Evolutionary conservation across 1,139 yeast species (phyloP), one percentile per base, ranked within the genome.

Genomic region (Groenewaldozyma auringiensis): DNA sequence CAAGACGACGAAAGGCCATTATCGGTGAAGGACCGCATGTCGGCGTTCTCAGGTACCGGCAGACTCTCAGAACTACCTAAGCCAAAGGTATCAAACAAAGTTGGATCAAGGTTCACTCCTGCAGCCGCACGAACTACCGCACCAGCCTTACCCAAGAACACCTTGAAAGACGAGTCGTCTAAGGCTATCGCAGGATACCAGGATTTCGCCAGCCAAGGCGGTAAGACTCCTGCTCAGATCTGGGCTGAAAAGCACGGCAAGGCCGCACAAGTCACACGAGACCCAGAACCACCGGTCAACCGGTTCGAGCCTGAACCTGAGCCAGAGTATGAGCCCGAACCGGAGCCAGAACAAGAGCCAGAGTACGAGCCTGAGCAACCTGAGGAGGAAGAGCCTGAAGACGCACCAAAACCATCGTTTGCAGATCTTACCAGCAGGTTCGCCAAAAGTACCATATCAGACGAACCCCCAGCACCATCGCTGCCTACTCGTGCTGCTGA

Each of bases 171-270:
- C 32, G 50, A 54, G 4, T 61, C 63, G 25, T 63, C 77, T 39
- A 74, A 75, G 48, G 68, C 78, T 6, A 74, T 75, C 37, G 81
- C 84, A 42, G 94, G 89, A 37, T 76, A 81, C 46, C 77, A 81
- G 64, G 76, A 82, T 61, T 83, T 79, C 63, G 94, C 79, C 50
- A 71, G 85, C 43, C 76, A 76, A 53, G 78, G 75, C 48, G 96
- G 95, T 50, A 85, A 86, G 67, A 84, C 95, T 2, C 96, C 97
- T 27, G 96, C 96, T 33, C 96, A 88, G 66, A 61, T 85, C 34
- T 88, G 96, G 96, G 96, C 96, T 18, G 96, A 86, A 64, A 86
- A 81, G 71, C 81, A 82, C 63, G 92, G 85, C 43, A 74, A 78
- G 48, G 45, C 51, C 4, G 31, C 40, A 3, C 46, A 37, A 20